Percentiles rank a stretch among this genome's conserved stretches.
Conservation (phyloP, 768 basidiomycete genomes). For the Ramaria sp. region DNA sequence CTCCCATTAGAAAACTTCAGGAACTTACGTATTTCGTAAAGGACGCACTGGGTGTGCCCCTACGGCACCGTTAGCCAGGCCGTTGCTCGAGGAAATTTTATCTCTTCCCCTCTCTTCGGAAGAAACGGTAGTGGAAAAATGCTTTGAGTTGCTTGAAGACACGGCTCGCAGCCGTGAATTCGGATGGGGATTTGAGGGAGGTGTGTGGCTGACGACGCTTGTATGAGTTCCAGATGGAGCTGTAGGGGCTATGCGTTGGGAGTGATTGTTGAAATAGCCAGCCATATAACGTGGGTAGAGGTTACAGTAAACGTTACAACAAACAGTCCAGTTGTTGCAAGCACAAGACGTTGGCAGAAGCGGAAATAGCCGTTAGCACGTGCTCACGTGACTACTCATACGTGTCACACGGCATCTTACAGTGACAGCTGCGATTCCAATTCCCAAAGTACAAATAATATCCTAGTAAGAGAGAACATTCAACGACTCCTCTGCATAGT, state of each 20-base stretch:
- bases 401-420: no score
- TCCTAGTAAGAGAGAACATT: neutral
- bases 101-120: conserved; percentile 31
- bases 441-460: neutral
- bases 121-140: conserved; percentile 57
- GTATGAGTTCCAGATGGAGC: conserved; percentile 12
- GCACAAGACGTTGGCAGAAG: neutral
- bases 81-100: conserved; percentile 27
- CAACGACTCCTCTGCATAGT: no score
- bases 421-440: neutral
- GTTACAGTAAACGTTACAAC: neutral
- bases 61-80: conserved; percentile 24
- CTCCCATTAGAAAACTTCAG: conserved; percentile 21
- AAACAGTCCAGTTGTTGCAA: neutral
- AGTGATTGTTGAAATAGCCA: conserved; percentile 79
- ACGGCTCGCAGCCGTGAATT: conserved; percentile 35
- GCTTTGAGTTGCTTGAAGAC: conserved; percentile 43
- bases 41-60: conserved; percentile 46
- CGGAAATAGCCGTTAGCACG: neutral
- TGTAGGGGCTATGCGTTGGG: conserved; percentile 24
- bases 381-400: neutral
- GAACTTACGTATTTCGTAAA: conserved; percentile 83
- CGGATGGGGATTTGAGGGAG: conserved; percentile 9
- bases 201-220: conserved; percentile 4
- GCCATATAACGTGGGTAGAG: conserved; percentile 35